Percentiles rank a stretch among this genome's conserved stretches.
These are phyloP conservation scores for Leishmania amazonensis DNA, from an alignment of 208 protist genomes.

Conservation along the genomic window DNA sequence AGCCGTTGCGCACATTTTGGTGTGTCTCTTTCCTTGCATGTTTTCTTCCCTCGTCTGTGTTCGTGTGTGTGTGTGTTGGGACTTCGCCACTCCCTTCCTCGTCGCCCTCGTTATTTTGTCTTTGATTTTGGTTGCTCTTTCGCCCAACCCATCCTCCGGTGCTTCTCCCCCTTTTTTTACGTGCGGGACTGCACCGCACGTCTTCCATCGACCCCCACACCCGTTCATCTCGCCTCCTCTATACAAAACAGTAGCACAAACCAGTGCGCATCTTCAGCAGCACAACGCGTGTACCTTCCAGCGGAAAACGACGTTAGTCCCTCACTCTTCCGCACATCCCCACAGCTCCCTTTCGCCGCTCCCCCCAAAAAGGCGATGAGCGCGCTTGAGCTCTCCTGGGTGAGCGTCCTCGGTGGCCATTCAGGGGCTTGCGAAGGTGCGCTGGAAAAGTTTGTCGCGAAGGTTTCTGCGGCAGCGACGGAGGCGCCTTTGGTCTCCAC, in stretches of 20 bases:
- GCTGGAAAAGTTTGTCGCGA: constrained; percentile 3
- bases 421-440: constrained; percentile 5
- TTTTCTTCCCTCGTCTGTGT: background rate
- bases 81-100: background rate
- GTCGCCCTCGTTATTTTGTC: background rate
- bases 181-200: background rate
- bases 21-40: background rate
- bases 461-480: background rate
- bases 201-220: background rate
- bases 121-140: background rate
- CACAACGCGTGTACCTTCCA: background rate
- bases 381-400: constrained; percentile 18
- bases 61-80: background rate
- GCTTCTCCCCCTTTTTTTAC: background rate
- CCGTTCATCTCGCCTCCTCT: too few relatives aligned
- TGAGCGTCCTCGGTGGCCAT: constrained; percentile 15
- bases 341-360: background rate
- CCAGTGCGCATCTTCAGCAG: background rate
- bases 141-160: background rate
- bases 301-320: background rate
- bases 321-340: background rate
- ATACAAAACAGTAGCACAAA: background rate
- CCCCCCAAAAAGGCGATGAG: background rate
- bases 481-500: background rate
- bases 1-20: background rate